Percentiles rank a stretch among this genome's conserved stretches.
phyloP scores from a whole-genome alignment of 257 asterid genomes.

The Plectranthus barbatus region DNA sequence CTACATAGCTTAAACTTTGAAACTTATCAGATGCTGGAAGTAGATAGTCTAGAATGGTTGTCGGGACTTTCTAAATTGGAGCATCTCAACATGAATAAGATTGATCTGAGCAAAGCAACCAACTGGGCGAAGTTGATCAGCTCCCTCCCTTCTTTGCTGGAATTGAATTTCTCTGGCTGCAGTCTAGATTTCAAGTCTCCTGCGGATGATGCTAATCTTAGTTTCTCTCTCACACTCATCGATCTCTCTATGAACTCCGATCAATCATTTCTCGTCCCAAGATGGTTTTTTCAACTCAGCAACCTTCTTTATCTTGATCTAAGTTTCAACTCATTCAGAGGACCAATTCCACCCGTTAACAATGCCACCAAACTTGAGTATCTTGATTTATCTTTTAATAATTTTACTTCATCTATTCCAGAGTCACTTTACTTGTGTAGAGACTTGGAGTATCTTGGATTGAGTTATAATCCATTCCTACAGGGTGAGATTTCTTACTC shows the following conservation, averaged over 20 bases:
- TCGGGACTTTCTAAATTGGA: conserved; percentile 4
- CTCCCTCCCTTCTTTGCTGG: conserved; percentile 2
- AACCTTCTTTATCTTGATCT: not conserved
- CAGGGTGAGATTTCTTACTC: not conserved
- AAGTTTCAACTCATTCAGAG: not conserved
- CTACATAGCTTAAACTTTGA: not conserved
- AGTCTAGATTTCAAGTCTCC: not conserved
- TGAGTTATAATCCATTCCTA: not conserved
- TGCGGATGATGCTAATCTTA: no score
- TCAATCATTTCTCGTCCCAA: not conserved
- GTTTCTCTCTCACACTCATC: not conserved
- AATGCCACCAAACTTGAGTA: not conserved
- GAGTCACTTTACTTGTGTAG: not conserved
- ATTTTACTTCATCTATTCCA: not conserved
- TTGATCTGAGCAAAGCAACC: conserved; percentile 5
- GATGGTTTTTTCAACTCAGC: not conserved
- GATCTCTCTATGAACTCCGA: not conserved
- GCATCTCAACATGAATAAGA: not conserved
- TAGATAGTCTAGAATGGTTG: conserved; percentile 10
- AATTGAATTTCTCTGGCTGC: not conserved
- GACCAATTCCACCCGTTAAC: not conserved
- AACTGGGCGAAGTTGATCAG: conserved; percentile 10
- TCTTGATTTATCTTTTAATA: not conserved
- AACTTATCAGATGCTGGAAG: not conserved
- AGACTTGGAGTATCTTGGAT: not conserved